These are phyloP conservation scores for Stephania cephalantha DNA, from an alignment of 164 flowering plant genomes.

Conservation along the genomic window DNA sequence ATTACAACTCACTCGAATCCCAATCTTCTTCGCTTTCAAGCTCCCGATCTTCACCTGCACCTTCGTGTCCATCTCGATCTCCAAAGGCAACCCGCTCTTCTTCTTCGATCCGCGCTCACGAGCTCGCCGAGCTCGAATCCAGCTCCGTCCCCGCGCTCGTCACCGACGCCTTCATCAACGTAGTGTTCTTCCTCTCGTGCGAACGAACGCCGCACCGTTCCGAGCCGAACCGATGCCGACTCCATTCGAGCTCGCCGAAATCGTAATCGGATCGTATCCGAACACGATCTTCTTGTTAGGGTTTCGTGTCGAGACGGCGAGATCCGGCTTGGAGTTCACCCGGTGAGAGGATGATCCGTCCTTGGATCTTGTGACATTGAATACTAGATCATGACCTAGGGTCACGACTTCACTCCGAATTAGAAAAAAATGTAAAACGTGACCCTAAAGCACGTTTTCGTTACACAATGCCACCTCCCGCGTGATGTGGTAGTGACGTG, in stretches of 20 bases:
- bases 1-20: constrained; percentile 50
- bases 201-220: constrained; percentile 23
- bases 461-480: too few species aligned
- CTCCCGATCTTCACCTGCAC: constrained; percentile 64
- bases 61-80: constrained; percentile 54
- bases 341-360: too few species aligned
- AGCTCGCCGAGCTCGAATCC: constrained; percentile 19
- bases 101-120: constrained; percentile 42
- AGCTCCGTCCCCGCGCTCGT: too few species aligned
- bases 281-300: too few species aligned
- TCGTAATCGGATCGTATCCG: constrained; percentile 26
- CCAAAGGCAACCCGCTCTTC: constrained; percentile 47
- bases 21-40: constrained; percentile 44
- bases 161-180: constrained; percentile 27
- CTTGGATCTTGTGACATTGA: too few species aligned
- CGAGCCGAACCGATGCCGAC: constrained; percentile 29
- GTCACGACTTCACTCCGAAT: too few species aligned
- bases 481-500: too few species aligned
- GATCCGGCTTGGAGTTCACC: too few species aligned
- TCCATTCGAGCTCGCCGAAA: constrained; percentile 34
- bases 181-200: constrained; percentile 40
- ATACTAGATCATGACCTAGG: too few species aligned
- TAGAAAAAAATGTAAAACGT: too few species aligned
- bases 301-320: too few species aligned
- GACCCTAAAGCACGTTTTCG: too few species aligned